A percentile compares a stretch with the other conserved stretches of the same genome.
phyloP scores from a whole-genome alignment of 768 basidiomycete genomes.

The Guyanaporus albipodus region DNA sequence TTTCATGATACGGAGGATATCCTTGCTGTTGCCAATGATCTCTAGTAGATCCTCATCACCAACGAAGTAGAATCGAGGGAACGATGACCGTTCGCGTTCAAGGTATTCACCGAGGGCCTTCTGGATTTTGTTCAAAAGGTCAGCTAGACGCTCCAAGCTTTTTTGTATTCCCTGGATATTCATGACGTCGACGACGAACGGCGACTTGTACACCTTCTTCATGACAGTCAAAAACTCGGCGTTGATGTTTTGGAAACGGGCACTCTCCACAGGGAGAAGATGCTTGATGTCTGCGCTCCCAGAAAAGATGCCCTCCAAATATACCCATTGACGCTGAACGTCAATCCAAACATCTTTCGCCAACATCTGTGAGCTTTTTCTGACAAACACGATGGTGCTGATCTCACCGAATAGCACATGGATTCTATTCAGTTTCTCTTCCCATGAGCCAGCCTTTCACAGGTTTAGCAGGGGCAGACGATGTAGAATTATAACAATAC shows the following conservation, averaged over 20 bases:
- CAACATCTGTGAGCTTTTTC: not conserved
- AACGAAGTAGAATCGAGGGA: constrained; percentile 99
- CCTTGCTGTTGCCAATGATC: constrained; percentile 99
- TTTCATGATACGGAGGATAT: constrained; percentile 97
- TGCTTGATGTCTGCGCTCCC: constrained; percentile 99
- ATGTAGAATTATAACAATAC: constrained; percentile 31
- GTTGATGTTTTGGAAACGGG: constrained; percentile 99
- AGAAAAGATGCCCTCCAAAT: constrained; percentile 99
- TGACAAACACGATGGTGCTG: not conserved
- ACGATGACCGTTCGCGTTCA: constrained; percentile 93
- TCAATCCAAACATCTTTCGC: constrained; percentile 94
- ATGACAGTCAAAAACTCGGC: constrained; percentile 96
- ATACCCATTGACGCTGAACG: constrained; percentile 99
- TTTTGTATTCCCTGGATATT: constrained; percentile 97
- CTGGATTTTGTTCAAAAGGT: constrained; percentile 96
- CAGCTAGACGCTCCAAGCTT: constrained; percentile 92
- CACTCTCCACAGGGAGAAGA: constrained; percentile 92
- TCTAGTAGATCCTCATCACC: constrained; percentile 98
- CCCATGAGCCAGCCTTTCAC: constrained; percentile 80
- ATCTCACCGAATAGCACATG: constrained; percentile 89
- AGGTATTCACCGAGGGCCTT: constrained; percentile 99
- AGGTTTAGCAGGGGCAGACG: constrained; percentile 6
- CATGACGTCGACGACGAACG: constrained; percentile 94
- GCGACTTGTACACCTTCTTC: constrained; percentile 99
- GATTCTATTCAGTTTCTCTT: constrained; percentile 93